phyloP scores from a whole-genome alignment of 257 asterid genomes.

The Jasminum sambac region DNA sequence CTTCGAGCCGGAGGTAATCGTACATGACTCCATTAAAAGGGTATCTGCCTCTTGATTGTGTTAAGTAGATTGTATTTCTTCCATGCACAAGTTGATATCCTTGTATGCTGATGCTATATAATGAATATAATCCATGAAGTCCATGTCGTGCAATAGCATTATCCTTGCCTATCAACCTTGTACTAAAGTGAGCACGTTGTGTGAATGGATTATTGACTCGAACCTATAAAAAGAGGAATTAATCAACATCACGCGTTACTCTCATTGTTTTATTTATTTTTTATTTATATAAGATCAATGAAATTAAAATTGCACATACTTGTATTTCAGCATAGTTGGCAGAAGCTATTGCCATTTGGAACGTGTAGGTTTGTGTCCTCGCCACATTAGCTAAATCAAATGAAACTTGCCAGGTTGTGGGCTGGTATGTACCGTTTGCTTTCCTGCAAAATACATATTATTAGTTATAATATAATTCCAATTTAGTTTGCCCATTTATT shows the following conservation, averaged over 20 bases:
- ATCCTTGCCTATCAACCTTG: constrained; percentile 55
- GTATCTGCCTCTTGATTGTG: constrained; percentile 36
- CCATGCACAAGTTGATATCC: constrained; percentile 46
- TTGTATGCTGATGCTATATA: constrained; percentile 32
- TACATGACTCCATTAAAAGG: constrained; percentile 62
- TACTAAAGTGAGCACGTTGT: constrained; percentile 38
- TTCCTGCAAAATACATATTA: constrained; percentile 34
- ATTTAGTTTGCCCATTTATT: not conserved
- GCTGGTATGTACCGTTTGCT: not conserved
- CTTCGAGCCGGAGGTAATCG: constrained; percentile 76
- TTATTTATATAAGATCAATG: too few species aligned
- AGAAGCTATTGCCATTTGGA: constrained; percentile 74
- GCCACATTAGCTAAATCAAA: constrained; percentile 41
- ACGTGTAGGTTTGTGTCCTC: constrained; percentile 39
- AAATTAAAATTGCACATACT: constrained; percentile 26
- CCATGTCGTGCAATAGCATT: constrained; percentile 88
- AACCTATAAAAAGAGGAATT: constrained; percentile 35
- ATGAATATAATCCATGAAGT: constrained; percentile 62
- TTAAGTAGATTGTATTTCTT: constrained; percentile 47
- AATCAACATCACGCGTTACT: not conserved
- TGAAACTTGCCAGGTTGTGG: constrained; percentile 65
- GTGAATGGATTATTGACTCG: constrained; percentile 37
- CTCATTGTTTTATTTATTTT: not conserved
- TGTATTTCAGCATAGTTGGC: constrained; percentile 51
- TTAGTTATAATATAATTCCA: not conserved